Conservation (phyloP, 179 eudicot genomes). For the Spergularia azorica region DNA sequence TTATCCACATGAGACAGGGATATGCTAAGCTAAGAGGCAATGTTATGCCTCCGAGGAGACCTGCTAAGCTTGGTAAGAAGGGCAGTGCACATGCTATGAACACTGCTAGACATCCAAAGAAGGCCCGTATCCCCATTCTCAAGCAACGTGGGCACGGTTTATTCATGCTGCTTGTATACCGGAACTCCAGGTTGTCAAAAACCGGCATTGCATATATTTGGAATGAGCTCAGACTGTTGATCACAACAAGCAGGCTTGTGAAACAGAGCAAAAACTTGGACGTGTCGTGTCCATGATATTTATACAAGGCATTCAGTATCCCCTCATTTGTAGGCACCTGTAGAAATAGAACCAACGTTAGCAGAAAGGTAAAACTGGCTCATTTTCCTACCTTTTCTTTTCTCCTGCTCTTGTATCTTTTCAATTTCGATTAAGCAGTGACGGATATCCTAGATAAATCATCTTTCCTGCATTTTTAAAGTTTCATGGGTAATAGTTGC, state of each 20-base stretch:
- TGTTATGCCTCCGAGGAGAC: slow-evolving; percentile 68
- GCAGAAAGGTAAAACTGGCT: neutral
- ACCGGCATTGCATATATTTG: slow-evolving; percentile 85
- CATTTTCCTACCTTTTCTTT: no score
- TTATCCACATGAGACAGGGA: slow-evolving; percentile 82
- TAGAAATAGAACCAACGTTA: slow-evolving; percentile 18
- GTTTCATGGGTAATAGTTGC: no score
- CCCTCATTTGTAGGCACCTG: slow-evolving; percentile 66
- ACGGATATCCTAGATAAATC: no score
- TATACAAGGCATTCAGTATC: slow-evolving; percentile 48
- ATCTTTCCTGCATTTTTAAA: no score
- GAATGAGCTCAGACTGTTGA: slow-evolving; percentile 71
- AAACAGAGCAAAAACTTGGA: slow-evolving; percentile 44
- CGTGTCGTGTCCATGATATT: slow-evolving; percentile 52
- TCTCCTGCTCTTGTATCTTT: no score
- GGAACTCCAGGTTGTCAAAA: slow-evolving; percentile 69
- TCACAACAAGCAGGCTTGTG: slow-evolving; percentile 51
- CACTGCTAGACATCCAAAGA: slow-evolving; percentile 66
- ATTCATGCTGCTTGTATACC: slow-evolving; percentile 54
- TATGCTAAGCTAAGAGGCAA: slow-evolving; percentile 73
- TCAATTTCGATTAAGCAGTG: no score
- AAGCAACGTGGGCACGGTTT: slow-evolving; percentile 69
- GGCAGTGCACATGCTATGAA: slow-evolving; percentile 72
- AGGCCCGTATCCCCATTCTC: slow-evolving; percentile 42
- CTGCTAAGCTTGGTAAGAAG: slow-evolving; percentile 70